Evolutionary conservation across 306 rosid species (phyloP).

Genomic region (Rubus idaeus): DNA sequence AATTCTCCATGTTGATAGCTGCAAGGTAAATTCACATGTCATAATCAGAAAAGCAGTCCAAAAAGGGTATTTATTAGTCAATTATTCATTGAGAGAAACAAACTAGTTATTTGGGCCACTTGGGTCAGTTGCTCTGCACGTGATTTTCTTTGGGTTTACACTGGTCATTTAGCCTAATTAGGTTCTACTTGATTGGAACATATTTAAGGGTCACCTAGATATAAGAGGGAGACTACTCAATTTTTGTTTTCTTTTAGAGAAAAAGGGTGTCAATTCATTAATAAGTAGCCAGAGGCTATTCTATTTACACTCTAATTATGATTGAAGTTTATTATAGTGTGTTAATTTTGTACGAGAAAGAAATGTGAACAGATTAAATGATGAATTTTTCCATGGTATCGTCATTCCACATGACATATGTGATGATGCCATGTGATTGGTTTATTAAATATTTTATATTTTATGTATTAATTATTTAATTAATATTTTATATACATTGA

Average conservation of each 20-base stretch:
- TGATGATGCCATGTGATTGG: no score
- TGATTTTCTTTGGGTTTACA: neutral
- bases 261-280: conserved; percentile 7
- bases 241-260: neutral
- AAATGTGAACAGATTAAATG: conserved; percentile 8
- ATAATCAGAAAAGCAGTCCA: neutral
- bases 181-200: no score
- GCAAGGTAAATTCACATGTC: conserved; percentile 16
- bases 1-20: conserved; percentile 1
- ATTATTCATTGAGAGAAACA: conserved; percentile 9
- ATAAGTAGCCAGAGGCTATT: no score
- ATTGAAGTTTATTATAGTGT: neutral
- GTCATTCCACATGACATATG: no score
- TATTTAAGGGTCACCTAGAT: neutral
- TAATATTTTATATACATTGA: no score
- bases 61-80: conserved; percentile 2
- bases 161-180: no score
- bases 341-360: neutral
- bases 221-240: neutral
- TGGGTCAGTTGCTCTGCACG: conserved; percentile 1
- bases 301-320: no score
- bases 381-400: no score
- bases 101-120: conserved; percentile 13
- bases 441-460: no score
- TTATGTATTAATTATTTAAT: no score